Evolutionary conservation across 345 rosid species (phyloP).

Genomic region (Excoecaria cochinchinensis): DNA sequence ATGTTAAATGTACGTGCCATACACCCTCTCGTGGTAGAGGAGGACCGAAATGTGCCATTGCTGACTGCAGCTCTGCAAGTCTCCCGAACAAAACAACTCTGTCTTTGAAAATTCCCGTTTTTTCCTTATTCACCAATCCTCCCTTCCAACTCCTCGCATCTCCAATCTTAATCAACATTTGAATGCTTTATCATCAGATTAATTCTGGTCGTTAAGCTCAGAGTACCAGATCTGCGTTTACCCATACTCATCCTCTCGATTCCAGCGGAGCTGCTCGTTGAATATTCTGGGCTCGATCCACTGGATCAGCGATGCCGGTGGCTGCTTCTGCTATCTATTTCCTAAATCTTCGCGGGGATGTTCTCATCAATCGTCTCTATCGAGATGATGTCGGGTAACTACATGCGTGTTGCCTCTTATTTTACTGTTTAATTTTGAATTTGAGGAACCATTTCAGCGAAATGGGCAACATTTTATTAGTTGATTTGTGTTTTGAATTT

Average conservation of each 20-base stretch:
- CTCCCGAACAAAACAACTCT: not conserved
- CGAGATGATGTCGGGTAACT: constrained; percentile 95
- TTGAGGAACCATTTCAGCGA: not conserved
- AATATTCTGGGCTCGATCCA: constrained; percentile 15
- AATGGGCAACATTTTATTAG: not conserved
- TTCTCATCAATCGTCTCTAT: constrained; percentile 96
- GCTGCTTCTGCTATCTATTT: constrained; percentile 99
- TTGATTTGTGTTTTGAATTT: not conserved
- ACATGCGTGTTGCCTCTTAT: not conserved
- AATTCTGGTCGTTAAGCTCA: not conserved
- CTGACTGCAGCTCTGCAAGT: constrained; percentile 13
- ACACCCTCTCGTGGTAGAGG: not conserved
- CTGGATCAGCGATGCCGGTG: constrained; percentile 89
- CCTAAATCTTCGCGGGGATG: constrained; percentile 96
- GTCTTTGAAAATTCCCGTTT: not conserved
- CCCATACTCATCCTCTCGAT: not conserved
- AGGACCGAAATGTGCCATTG: constrained; percentile 8
- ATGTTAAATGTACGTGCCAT: too few relatives aligned
- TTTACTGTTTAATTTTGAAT: not conserved
- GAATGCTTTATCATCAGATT: not conserved
- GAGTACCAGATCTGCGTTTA: constrained; percentile 10
- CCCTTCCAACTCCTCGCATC: not conserved
- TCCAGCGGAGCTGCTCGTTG: not conserved
- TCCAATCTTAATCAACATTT: not conserved
- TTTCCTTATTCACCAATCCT: not conserved